phyloP scores from a whole-genome alignment of 75 land plant genomes.

The Selaginella moellendorffii region DNA sequence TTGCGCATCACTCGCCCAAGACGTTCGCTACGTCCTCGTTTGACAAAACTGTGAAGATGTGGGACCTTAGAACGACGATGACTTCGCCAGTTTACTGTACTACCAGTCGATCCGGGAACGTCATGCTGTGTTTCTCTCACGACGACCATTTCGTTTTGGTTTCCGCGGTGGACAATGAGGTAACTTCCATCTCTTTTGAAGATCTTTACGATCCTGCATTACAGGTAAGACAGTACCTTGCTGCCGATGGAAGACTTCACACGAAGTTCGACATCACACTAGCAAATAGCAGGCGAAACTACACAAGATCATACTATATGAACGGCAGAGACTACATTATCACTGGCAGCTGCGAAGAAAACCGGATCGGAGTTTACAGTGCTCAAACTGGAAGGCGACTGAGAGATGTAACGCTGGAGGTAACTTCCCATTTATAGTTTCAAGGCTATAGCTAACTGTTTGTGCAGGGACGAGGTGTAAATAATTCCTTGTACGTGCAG shows the following conservation, averaged over 20 bases:
- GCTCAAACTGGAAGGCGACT: constrained; percentile 75
- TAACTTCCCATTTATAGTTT: constrained; percentile 7
- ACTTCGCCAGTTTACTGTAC: constrained; percentile 50
- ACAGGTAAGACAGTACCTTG: constrained; percentile 64
- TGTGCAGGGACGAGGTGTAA: constrained; percentile 52
- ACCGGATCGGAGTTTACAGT: constrained; percentile 64
- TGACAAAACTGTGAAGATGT: constrained; percentile 72
- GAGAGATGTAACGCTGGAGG: constrained; percentile 63
- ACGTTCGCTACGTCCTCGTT: constrained; percentile 77
- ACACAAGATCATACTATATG: constrained; percentile 81
- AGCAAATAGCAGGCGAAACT: constrained; percentile 52
- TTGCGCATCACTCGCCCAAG: constrained; percentile 73
- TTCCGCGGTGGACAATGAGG: constrained; percentile 92
- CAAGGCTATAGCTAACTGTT: background rate
- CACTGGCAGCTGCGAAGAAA: constrained; percentile 84
- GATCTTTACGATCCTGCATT: background rate
- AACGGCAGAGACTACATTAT: constrained; percentile 77
- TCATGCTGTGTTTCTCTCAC: constrained; percentile 85
- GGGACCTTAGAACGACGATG: constrained; percentile 67
- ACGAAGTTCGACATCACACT: constrained; percentile 56
- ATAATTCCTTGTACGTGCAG: constrained; percentile 65
- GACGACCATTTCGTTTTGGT: constrained; percentile 70
- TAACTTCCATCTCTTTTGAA: constrained; percentile 11
- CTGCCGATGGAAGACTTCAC: constrained; percentile 70
- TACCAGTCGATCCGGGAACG: constrained; percentile 58